phyloP scores from a whole-genome alignment of 305 asterid genomes.

The Ilex paraguariensis region DNA sequence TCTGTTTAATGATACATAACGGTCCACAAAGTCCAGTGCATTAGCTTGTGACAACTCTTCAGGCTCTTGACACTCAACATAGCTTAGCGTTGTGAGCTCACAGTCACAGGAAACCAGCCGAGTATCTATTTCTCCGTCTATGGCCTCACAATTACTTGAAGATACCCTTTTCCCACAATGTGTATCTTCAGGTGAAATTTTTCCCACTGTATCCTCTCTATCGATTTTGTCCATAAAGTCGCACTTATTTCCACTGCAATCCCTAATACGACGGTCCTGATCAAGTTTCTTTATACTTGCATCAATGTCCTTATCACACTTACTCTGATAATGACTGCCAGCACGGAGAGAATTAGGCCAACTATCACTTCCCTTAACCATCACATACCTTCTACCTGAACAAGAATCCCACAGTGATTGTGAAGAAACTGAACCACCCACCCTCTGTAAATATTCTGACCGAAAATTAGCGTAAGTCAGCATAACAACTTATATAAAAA shows the following conservation, averaged over 20 bases:
- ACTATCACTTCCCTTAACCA: not conserved
- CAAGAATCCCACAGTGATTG: constrained; percentile 1
- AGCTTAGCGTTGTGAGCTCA: constrained; percentile 19
- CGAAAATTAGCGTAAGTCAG: not conserved
- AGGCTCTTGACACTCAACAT: constrained; percentile 40
- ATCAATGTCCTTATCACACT: not conserved
- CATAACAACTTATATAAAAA: not conserved
- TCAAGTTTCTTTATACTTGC: constrained; percentile 1
- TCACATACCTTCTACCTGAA: not conserved
- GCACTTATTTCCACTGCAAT: constrained; percentile 19
- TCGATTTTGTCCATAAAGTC: not conserved
- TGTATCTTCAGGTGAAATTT: constrained; percentile 14
- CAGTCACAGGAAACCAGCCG: constrained; percentile 14
- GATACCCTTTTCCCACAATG: constrained; percentile 21
- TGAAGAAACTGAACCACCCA: constrained; percentile 6
- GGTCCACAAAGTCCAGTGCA: constrained; percentile 67
- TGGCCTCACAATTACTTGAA: constrained; percentile 17
- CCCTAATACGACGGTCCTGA: constrained; percentile 18
- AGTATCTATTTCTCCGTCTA: constrained; percentile 20
- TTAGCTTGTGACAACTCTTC: constrained; percentile 37
- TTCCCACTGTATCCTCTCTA: constrained; percentile 13
- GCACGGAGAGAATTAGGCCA: constrained; percentile 15
- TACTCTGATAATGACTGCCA: constrained; percentile 6
- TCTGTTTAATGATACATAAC: constrained; percentile 46
- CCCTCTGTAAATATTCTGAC: constrained; percentile 21